Conservation (phyloP, 164 flowering plant species). For the Taxillus chinensis region DNA sequence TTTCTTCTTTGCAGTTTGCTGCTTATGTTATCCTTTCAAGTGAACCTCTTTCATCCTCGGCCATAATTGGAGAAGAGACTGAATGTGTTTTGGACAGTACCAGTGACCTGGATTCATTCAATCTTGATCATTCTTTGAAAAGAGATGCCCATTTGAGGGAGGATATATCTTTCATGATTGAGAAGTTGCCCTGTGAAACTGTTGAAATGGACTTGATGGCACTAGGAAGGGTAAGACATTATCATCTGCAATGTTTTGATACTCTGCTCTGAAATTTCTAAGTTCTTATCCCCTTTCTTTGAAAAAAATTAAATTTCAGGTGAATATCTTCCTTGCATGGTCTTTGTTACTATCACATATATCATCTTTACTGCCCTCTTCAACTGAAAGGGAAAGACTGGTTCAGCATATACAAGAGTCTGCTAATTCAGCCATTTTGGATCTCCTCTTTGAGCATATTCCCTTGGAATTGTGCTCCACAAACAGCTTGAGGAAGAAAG, state of each 20-base stretch:
- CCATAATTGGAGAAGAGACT: conserved; percentile 32
- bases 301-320: conserved; percentile 21
- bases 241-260: not conserved
- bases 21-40: conserved; percentile 66
- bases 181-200: conserved; percentile 38
- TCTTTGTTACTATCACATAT: conserved; percentile 71
- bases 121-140: conserved; percentile 32
- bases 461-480: conserved; percentile 44
- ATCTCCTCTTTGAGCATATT: conserved; percentile 80
- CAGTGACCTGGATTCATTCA: conserved; percentile 19
- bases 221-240: conserved; percentile 40
- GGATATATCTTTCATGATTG: conserved; percentile 59
- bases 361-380: conserved; percentile 54
- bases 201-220: conserved; percentile 53
- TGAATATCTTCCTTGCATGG: conserved; percentile 71
- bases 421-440: conserved; percentile 50
- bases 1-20: conserved; percentile 59
- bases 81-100: conserved; percentile 11
- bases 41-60: conserved; percentile 47
- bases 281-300: not conserved
- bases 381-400: conserved; percentile 57
- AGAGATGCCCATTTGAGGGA: conserved; percentile 43
- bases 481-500: conserved; percentile 53
- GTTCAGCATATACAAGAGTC: conserved; percentile 65
- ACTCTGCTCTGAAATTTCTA: not conserved